These are phyloP conservation scores for Suhomyces terraborum DNA, from an alignment of 1,139 yeast species.

Conservation along the genomic window DNA sequence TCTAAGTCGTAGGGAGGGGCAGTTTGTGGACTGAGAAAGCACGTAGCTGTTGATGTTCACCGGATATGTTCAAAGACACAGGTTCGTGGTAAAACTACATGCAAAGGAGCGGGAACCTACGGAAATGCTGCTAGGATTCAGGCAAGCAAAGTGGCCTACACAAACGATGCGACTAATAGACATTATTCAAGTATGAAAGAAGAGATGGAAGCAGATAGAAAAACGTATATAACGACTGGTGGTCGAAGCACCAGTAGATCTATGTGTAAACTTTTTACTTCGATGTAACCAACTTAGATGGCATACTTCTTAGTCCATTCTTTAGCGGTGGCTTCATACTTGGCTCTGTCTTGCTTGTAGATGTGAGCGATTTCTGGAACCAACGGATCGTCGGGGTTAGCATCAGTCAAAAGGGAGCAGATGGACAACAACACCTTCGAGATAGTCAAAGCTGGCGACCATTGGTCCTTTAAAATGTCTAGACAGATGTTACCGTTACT, in stretches of 20 bases:
- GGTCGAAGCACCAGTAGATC: conserved; percentile 3
- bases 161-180: conserved; percentile 2
- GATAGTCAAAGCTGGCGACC: conserved; percentile 91
- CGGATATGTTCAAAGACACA: too few relatives aligned
- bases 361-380: conserved; percentile 98
- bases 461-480: conserved; percentile 83
- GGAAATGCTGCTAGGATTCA: too few relatives aligned
- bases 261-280: conserved; percentile 5
- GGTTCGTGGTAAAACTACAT: too few relatives aligned
- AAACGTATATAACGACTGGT: conserved; percentile 8
- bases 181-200: conserved; percentile 5
- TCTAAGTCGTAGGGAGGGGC: too few relatives aligned
- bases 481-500: conserved; percentile 85
- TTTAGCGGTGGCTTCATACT: conserved; percentile 95
- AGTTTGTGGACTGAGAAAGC: too few relatives aligned
- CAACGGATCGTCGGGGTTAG: conserved; percentile 98
- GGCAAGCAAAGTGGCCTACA: too few relatives aligned
- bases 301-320: conserved; percentile 99
- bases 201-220: conserved; percentile 3
- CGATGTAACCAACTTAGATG: conserved; percentile 46
- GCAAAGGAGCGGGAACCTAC: too few relatives aligned
- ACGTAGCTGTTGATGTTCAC: too few relatives aligned
- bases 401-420: conserved; percentile 91
- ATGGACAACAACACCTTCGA: conserved; percentile 87
- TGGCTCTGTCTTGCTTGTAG: conserved; percentile 90